Evolutionary conservation across 2,329 filamentous ascomycete species (phyloP), one percentile per base, ranked within the genome.

Genomic region (Colletotrichum sp.): DNA sequence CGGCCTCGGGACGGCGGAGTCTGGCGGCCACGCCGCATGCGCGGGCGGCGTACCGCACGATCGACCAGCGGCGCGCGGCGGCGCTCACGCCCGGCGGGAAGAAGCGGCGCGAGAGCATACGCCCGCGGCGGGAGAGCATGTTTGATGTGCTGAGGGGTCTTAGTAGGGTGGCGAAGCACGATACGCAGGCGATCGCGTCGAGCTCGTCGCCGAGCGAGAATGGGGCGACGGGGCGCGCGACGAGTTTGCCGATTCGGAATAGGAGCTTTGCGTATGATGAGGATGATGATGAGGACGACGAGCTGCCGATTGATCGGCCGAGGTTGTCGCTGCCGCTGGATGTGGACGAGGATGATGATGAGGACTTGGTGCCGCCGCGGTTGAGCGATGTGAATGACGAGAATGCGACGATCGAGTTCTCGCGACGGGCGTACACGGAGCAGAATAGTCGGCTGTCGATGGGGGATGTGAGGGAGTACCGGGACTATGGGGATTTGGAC

Each of bases 31-130:
- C 92, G 22, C 92, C 92, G 0, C 92, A 93, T 80, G 91, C 89
- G 63, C 89, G 89, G 78, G 91, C 91, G 13, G 92, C 92, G 59
- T 88, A 88, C 64, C 87, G 90, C 61, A 88, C 91, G 36, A 86
- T 93, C 68, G 88, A 92, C 78, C 87, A 89, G 77, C 90, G 91
- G 7, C 89, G 92, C 57, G 88, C 89, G 4, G 90, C 90, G 63
- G 85, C 91, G 64, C 88, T 92, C 77, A 93, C 92, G 0, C 92
- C 92, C 0, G 91, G 90, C 22, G 89, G 89, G 77, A 88, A 88
- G 69, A 88, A 75, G 36, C 72, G 90, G 25, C 87, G 92, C n/a
- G 88, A 88, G 78, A 93, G 91, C 80, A 80, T 90, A 67, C 88
- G 89, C 78, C 88, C 89, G 75, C 87, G 90, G 79, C 85, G 90